phyloP scores from a whole-genome alignment of 768 basidiomycete species.

The Chalciporus sphaerocephalus region DNA sequence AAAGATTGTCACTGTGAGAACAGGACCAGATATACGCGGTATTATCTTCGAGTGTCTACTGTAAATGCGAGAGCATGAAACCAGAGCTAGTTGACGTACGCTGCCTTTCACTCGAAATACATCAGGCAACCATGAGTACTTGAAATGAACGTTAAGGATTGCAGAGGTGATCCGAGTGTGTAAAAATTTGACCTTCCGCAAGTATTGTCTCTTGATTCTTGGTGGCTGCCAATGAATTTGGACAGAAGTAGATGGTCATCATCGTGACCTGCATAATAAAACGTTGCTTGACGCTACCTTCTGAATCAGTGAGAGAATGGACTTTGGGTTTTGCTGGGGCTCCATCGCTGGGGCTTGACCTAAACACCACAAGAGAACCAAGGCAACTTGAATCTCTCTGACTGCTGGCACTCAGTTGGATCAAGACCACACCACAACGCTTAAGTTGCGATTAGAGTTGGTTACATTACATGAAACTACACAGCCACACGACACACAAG shows the following conservation, averaged over 20 bases:
- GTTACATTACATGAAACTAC: neutral
- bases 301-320: slow-evolving; percentile 20
- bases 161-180: neutral
- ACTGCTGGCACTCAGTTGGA: no score
- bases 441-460: no score
- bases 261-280: no score
- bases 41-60: slow-evolving; percentile 50
- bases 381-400: no score
- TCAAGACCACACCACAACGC: no score
- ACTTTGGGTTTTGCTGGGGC: slow-evolving; percentile 13
- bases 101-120: slow-evolving; percentile 81
- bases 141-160: neutral
- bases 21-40: slow-evolving; percentile 69
- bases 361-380: neutral
- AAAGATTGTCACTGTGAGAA: slow-evolving; percentile 78
- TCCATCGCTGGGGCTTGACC: slow-evolving; percentile 19
- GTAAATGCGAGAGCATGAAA: slow-evolving; percentile 5
- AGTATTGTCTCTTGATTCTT: slow-evolving; percentile 45
- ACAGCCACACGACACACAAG: neutral
- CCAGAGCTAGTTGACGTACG: slow-evolving; percentile 40
- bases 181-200: slow-evolving; percentile 44
- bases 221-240: slow-evolving; percentile 33
- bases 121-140: slow-evolving; percentile 91
- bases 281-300: slow-evolving; percentile 22
- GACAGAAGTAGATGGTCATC: no score